A percentile compares a stretch with the other conserved stretches of the same genome.
phyloP scores from a whole-genome alignment of 257 asterid species.

The Plantago ovata region DNA sequence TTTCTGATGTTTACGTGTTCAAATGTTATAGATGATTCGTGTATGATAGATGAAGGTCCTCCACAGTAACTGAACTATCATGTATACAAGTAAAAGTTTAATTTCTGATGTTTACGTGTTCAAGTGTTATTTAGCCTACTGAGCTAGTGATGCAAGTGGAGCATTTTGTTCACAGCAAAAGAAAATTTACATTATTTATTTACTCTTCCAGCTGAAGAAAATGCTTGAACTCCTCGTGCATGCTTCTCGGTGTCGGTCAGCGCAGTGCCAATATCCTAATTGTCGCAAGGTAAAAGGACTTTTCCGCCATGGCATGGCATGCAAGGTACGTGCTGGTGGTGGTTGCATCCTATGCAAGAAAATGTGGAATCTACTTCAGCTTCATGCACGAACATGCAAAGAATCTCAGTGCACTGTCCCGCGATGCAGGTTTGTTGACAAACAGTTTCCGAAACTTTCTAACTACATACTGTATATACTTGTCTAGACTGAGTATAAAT shows the following conservation, averaged over 20 bases:
- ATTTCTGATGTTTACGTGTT: not conserved
- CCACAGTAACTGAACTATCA: not conserved
- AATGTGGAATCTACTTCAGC: slow-evolving; percentile 97
- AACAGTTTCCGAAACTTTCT: not conserved
- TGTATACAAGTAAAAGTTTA: slow-evolving; percentile 7
- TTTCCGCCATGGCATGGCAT: slow-evolving; percentile 86
- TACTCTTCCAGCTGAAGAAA: slow-evolving; percentile 69
- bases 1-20: not conserved
- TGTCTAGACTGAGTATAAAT: too few species aligned
- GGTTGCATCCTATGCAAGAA: slow-evolving; percentile 89
- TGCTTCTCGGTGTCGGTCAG: slow-evolving; percentile 86
- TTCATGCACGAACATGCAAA: slow-evolving; percentile 96
- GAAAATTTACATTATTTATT: slow-evolving; percentile 19
- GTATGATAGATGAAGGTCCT: too few species aligned
- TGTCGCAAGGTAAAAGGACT: slow-evolving; percentile 98
- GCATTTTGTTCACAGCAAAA: slow-evolving; percentile 5
- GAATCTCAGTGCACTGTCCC: slow-evolving; percentile 89
- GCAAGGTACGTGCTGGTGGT: slow-evolving; percentile 88
- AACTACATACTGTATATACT: too few species aligned
- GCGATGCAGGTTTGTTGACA: slow-evolving; percentile 73
- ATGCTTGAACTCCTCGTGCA: slow-evolving; percentile 97
- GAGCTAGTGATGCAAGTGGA: not conserved
- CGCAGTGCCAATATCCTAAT: slow-evolving; percentile 77
- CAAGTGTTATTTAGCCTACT: not conserved
- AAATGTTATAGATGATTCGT: too few species aligned